phyloP scores from a whole-genome alignment of 78 protist species.

The Chrysochromulina tobinii region DNA sequence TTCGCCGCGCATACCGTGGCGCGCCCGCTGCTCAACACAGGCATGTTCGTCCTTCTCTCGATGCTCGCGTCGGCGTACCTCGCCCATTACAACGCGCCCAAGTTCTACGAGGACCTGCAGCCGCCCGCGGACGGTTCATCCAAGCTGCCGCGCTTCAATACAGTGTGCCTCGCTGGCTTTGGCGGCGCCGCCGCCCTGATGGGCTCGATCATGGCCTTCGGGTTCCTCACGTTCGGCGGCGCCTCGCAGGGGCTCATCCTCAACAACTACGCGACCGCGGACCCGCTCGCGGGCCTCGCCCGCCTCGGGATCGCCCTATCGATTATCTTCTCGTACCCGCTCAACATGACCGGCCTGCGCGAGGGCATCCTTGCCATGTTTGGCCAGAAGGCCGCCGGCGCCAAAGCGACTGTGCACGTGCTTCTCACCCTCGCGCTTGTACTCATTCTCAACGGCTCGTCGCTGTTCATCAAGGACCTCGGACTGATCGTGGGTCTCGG shows the following conservation, averaged over 20 bases:
- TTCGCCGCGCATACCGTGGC: background rate
- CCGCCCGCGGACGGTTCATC: background rate
- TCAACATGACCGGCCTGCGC: background rate
- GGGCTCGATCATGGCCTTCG: background rate
- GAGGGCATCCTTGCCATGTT: background rate
- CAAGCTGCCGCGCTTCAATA: background rate
- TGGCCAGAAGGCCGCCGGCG: background rate
- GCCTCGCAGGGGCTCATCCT: conserved; percentile 24
- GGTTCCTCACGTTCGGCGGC: background rate
- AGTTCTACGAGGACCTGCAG: background rate
- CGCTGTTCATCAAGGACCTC: background rate
- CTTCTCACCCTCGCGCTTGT: background rate
- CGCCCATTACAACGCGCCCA: conserved; percentile 18
- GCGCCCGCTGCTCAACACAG: background rate
- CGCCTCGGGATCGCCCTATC: background rate
- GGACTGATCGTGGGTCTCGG: background rate
- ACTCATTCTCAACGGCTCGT: background rate
- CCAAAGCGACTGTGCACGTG: background rate
- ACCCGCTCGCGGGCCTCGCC: background rate
- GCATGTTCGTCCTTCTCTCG: background rate
- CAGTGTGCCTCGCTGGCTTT: background rate
- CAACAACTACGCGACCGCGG: background rate
- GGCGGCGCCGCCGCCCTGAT: background rate
- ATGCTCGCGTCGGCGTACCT: conserved; percentile 17
- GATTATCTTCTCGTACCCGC: background rate